phyloP scores from a whole-genome alignment of 495 filamentous ascomycete genomes.

The Hyaloscypha hepaticicola region DNA sequence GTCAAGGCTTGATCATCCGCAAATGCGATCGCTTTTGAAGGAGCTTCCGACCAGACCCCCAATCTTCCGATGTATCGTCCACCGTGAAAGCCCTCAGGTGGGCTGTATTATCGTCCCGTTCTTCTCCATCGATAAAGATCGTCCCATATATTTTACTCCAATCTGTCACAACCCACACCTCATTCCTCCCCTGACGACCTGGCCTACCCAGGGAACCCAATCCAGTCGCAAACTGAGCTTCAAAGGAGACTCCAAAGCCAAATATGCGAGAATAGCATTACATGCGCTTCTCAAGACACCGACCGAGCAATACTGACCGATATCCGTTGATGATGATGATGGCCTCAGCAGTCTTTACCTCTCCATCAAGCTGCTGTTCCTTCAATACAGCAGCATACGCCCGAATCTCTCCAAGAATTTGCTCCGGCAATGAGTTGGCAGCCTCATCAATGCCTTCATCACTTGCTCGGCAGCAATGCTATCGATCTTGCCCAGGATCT shows the following conservation, averaged over 20 bases:
- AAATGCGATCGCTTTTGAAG: conserved; percentile 36
- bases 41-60: conserved; percentile 33
- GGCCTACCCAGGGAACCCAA: conserved; percentile 30
- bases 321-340: conserved; percentile 34
- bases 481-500: conserved; percentile 26
- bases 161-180: conserved; percentile 34
- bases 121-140: conserved; percentile 36
- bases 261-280: conserved; percentile 23
- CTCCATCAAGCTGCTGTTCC: neutral
- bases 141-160: conserved; percentile 32
- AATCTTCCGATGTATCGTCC: conserved; percentile 29
- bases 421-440: conserved; percentile 9
- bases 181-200: conserved; percentile 22
- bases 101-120: conserved; percentile 17
- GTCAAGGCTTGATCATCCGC: conserved; percentile 29
- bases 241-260: conserved; percentile 32
- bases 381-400: conserved; percentile 30
- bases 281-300: conserved; percentile 36
- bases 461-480: conserved; percentile 28
- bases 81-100: conserved; percentile 37
- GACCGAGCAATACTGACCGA: conserved; percentile 34
- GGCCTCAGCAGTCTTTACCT: neutral
- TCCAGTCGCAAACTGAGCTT: conserved; percentile 21
- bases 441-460: conserved; percentile 20
- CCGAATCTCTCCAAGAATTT: conserved; percentile 26